A percentile compares a stretch with the other conserved stretches of the same genome.
Conservation (phyloP, 768 basidiomycete species). For the Russula sp. region DNA sequence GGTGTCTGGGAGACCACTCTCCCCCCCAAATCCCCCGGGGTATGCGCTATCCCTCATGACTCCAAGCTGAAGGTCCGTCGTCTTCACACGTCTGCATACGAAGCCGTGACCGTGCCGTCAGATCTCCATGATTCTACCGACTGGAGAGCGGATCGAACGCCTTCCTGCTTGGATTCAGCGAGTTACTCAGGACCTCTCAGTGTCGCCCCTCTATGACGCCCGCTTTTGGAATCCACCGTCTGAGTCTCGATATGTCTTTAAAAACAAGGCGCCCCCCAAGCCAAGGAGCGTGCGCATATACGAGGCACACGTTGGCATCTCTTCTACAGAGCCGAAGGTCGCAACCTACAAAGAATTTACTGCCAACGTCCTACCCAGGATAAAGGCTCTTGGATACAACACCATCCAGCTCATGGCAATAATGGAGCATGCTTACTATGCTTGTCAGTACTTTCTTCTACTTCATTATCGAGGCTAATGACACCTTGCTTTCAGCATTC, state of each 20-base stretch:
- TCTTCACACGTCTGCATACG: not conserved
- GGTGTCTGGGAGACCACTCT: slow-evolving; percentile 88
- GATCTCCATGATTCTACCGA: slow-evolving; percentile 88
- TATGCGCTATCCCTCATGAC: slow-evolving; percentile 86
- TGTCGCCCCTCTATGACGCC: slow-evolving; percentile 91
- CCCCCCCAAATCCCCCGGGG: slow-evolving; percentile 58
- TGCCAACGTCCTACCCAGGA: slow-evolving; percentile 72
- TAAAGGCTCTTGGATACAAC: slow-evolving; percentile 91
- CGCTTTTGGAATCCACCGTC: slow-evolving; percentile 97
- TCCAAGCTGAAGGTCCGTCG: slow-evolving; percentile 76
- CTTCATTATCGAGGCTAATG: slow-evolving; percentile 7
- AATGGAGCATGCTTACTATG: slow-evolving; percentile 98
- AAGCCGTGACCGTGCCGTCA: slow-evolving; percentile 30
- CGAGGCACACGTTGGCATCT: slow-evolving; percentile 98
- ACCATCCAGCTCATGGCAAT: slow-evolving; percentile 97
- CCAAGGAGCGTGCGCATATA: slow-evolving; percentile 76
- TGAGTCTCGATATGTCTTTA: slow-evolving; percentile 71
- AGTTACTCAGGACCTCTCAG: slow-evolving; percentile 87
- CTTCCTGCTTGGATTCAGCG: slow-evolving; percentile 92
- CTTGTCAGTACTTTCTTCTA: slow-evolving; percentile 52
- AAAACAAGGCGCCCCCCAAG: slow-evolving; percentile 63
- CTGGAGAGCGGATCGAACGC: slow-evolving; percentile 79
- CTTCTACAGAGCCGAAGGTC: slow-evolving; percentile 78
- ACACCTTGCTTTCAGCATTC: slow-evolving; percentile 55
- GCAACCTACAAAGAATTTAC: slow-evolving; percentile 98